Evolutionary conservation across 805 yeast species (phyloP).

Genomic region (Clavispora fructus): DNA sequence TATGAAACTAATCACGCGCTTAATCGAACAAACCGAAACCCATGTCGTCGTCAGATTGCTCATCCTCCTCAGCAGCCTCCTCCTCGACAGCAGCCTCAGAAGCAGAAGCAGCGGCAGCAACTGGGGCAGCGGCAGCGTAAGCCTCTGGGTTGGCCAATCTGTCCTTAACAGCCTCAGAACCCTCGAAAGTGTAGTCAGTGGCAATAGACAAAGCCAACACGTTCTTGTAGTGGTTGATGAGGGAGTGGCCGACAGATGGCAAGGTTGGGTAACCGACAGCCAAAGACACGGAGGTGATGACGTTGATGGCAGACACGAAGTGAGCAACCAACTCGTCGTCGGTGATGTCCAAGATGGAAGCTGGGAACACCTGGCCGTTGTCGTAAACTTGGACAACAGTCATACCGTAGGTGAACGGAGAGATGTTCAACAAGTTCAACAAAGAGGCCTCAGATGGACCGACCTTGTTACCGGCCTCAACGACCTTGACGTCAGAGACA

Average conservation of each 20-base stretch:
- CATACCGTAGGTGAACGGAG: conserved; percentile 99
- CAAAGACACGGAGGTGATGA: conserved; percentile 93
- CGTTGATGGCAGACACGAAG: conserved; percentile 87
- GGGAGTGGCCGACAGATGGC: conserved; percentile 98
- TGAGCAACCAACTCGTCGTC: conserved; percentile 92
- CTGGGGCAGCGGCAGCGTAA: conserved; percentile 99
- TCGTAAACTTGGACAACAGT: conserved; percentile 95
- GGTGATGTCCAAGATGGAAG: conserved; percentile 95
- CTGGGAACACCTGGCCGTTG: conserved; percentile 97
- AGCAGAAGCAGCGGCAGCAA: conserved; percentile 74
- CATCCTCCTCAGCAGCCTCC: conserved; percentile 67
- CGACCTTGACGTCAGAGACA: conserved; percentile 94
- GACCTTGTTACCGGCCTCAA: conserved; percentile 77
- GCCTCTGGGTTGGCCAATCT: conserved; percentile 99
- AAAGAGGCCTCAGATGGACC: conserved; percentile 99
- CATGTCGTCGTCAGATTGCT: conserved; percentile 77
- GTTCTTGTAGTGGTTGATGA: conserved; percentile 99
- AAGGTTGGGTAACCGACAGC: conserved; percentile 99
- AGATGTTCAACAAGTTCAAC: conserved; percentile 98
- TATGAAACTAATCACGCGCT: conserved; percentile 15
- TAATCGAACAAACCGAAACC: conserved; percentile 99
- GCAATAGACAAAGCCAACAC: conserved; percentile 96
- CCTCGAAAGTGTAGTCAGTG: conserved; percentile 98
- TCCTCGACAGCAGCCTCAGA: conserved; percentile 62
- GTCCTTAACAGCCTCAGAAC: conserved; percentile 98